Base-by-base conservation (phyloP, 225 moss, liverwort and hornwort species). In the Physcomitrium patens region DNA sequence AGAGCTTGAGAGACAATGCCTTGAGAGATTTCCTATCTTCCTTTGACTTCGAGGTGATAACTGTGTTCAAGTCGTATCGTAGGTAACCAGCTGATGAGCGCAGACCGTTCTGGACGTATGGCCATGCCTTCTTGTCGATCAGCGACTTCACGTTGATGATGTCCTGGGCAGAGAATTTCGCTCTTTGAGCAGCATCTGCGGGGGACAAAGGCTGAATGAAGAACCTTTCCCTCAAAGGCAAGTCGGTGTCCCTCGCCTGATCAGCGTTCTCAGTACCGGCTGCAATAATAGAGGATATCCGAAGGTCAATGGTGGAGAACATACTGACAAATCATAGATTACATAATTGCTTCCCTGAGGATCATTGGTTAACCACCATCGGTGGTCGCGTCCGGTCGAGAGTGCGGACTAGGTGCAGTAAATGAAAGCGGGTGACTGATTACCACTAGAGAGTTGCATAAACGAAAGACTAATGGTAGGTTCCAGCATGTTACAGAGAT, bases 101-200 rank as follows among this genome's bases (percentile, higher is more conserved):
- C 28, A 93, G 93, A n/a, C 84, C 91, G 28, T 89, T 89, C 63
- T 81, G 81, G 53, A 93, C 89, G 54, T 89, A 93, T 5, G 91
- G 91, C 93, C 93, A 93, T 11, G 87, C 87, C 80, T 89, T 91
- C 84, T 89, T 93, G 74, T 86, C 93, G 59, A 93, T 89, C 59
- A 77, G 78, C 12, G 77, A 10, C 76, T 93, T 93, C 16, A 87
- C 87, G 14, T 53, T 64, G 51, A 76, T 58, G 28, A 93, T 89
- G 63, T 86, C 71, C 56, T 81, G 80, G 16, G 79, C 93, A 9
- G 93, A 85, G 18, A 66, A 80, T 71, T 91, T 93, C 7, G 91
- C 67, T 43, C 93, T 87, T 13, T 60, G 74, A 1, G 81, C 79
- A 13, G 89, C 87, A n/a, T 64, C 82, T 16, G 5, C 12, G 3